These are phyloP conservation scores for Carallia brachiata DNA, from an alignment of 345 rosid genomes.

Conservation along the genomic window DNA sequence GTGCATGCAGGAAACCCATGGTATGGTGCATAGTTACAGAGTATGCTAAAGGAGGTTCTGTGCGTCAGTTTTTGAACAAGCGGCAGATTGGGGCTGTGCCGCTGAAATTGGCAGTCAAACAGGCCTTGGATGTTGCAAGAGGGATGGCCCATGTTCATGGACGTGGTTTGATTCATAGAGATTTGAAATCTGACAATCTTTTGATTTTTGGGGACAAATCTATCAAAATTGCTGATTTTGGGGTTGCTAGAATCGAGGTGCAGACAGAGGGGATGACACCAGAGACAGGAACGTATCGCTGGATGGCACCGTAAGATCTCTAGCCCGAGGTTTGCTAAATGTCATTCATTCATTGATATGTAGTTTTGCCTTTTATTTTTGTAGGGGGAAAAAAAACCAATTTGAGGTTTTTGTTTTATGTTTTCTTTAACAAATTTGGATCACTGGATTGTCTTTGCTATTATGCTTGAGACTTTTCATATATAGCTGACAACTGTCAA, in stretches of 20 bases:
- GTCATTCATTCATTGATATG: too few species aligned
- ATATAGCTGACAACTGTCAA: too few species aligned
- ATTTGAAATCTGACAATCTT: slow-evolving; percentile 51
- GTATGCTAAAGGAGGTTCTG: slow-evolving; percentile 50
- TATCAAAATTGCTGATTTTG: slow-evolving; percentile 52
- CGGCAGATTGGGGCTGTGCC: slow-evolving; percentile 41
- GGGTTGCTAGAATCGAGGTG: slow-evolving; percentile 52
- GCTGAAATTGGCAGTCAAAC: slow-evolving; percentile 48
- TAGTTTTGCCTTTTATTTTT: too few species aligned
- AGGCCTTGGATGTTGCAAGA: slow-evolving; percentile 50
- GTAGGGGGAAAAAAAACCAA: too few species aligned
- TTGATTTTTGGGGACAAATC: slow-evolving; percentile 47
- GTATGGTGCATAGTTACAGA: slow-evolving; percentile 56
- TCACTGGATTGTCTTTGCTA: too few species aligned
- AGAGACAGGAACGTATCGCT: slow-evolving; percentile 60
- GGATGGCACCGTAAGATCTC: slow-evolving; percentile 59
- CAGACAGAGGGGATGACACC: slow-evolving; percentile 61
- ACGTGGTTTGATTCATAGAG: slow-evolving; percentile 46
- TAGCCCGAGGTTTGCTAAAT: neutral
- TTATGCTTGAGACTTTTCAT: too few species aligned
- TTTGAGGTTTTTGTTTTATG: too few species aligned
- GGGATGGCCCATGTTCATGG: slow-evolving; percentile 56
- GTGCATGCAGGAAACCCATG: slow-evolving; percentile 41
- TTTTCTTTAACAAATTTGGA: too few species aligned
- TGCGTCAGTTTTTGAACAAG: slow-evolving; percentile 36